Percentiles rank a stretch among this genome's conserved stretches.
These are phyloP conservation scores for Debaryomyces maramus DNA, from an alignment of 805 yeast species.

Conservation along the genomic window DNA sequence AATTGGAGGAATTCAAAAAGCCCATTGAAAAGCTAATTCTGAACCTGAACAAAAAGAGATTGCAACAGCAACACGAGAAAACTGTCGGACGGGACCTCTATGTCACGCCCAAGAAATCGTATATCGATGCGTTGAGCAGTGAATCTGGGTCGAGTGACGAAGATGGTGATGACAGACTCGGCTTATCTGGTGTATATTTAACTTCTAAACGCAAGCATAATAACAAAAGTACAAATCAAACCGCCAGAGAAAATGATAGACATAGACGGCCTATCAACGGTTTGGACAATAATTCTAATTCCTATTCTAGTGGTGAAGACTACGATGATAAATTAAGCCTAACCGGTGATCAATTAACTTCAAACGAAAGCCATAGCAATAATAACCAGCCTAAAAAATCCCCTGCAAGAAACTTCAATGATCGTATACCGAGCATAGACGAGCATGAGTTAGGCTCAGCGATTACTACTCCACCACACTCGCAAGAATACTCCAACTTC, in stretches of 20 bases:
- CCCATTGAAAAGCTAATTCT: conserved; percentile 6
- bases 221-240: background rate
- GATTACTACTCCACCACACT: conserved; percentile 35
- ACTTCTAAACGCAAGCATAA: no score
- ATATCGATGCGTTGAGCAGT: conserved; percentile 5
- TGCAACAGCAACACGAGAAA: background rate
- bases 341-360: background rate
- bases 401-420: background rate
- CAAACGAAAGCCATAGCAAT: background rate
- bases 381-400: background rate
- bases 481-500: conserved; percentile 18
- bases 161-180: conserved; percentile 16
- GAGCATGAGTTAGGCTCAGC: conserved; percentile 22
- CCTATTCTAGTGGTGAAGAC: background rate
- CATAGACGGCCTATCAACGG: background rate
- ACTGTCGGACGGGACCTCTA: background rate
- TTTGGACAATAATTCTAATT: background rate
- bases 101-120: background rate
- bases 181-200: conserved; percentile 15
- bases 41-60: conserved; percentile 1
- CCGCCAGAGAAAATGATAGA: background rate
- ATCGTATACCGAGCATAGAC: background rate
- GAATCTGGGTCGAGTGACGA: conserved; percentile 7
- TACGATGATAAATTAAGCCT: background rate
- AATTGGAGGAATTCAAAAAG: conserved; percentile 15